Percentiles rank a stretch among this genome's conserved stretches.
These are phyloP conservation scores for Colletotrichum chrysophilum DNA, from an alignment of 2,329 filamentous ascomycete species.

Conservation along the genomic window DNA sequence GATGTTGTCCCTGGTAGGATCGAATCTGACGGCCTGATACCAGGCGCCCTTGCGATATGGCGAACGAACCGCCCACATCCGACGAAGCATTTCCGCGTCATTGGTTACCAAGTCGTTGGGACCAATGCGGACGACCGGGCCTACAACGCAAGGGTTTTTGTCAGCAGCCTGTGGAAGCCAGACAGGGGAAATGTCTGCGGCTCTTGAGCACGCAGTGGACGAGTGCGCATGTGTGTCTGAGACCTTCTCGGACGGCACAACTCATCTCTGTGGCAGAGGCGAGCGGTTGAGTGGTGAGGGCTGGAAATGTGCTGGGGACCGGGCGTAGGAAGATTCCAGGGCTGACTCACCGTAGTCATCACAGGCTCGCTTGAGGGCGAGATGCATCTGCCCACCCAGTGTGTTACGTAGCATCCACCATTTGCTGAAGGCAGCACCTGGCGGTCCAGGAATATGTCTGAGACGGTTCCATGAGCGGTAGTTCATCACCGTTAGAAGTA, in stretches of 20 bases:
- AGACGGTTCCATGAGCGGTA: slow-evolving; percentile 35
- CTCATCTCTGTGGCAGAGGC: neutral
- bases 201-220: neutral
- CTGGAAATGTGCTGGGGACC: neutral
- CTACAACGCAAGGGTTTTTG: slow-evolving; percentile 23
- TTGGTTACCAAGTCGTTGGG: slow-evolving; percentile 39
- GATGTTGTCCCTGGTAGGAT: slow-evolving; percentile 35
- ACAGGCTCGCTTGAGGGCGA: slow-evolving; percentile 23
- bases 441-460: slow-evolving; percentile 38
- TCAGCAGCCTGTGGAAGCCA: slow-evolving; percentile 21
- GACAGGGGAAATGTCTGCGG: neutral
- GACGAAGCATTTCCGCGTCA: slow-evolving; percentile 36
- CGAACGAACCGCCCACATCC: slow-evolving; percentile 37
- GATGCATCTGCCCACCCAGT: slow-evolving; percentile 25
- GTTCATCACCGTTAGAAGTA: slow-evolving; percentile 13
- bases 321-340: neutral
- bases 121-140: slow-evolving; percentile 38
- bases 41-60: slow-evolving; percentile 33
- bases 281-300: neutral
- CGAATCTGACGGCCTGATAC: slow-evolving; percentile 43
- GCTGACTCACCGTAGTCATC: slow-evolving; percentile 21
- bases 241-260: neutral
- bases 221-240: slow-evolving; percentile 22
- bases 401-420: slow-evolving; percentile 34
- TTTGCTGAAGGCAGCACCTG: slow-evolving; percentile 36